Evolutionary conservation across 768 basidiomycete species (phyloP).

Genomic region (Auricularia cornea): DNA sequence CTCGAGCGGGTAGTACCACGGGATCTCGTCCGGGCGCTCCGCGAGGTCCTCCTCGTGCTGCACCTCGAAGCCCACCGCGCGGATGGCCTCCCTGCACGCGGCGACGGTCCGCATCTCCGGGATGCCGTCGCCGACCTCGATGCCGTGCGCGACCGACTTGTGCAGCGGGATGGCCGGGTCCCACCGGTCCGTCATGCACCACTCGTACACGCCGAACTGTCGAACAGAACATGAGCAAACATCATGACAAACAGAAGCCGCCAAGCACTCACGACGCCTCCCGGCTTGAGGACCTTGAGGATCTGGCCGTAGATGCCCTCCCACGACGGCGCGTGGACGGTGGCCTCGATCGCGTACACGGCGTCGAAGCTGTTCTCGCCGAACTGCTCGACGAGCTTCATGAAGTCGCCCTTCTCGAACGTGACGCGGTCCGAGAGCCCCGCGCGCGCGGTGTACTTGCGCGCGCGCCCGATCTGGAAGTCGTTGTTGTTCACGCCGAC

Average conservation of each 20-base stretch:
- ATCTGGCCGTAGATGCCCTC: constrained; percentile 95
- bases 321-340: constrained; percentile 90
- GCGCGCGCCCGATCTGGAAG: constrained; percentile 85
- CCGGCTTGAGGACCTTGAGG: constrained; percentile 88
- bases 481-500: constrained; percentile 94
- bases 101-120: constrained; percentile 87
- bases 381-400: constrained; percentile 87
- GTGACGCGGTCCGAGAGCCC: constrained; percentile 69
- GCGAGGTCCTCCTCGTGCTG: constrained; percentile 93
- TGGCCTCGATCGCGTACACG: constrained; percentile 97
- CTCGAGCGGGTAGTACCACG: constrained; percentile 97
- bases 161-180: constrained; percentile 78
- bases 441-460: constrained; percentile 67
- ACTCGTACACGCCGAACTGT: constrained; percentile 97
- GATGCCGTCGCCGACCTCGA: constrained; percentile 94
- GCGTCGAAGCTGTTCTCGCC: constrained; percentile 93
- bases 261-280: constrained; percentile 66
- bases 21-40: constrained; percentile 62
- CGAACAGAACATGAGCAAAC: neutral
- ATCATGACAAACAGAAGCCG: neutral
- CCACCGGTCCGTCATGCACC: constrained; percentile 97
- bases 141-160: constrained; percentile 82
- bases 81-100: constrained; percentile 65
- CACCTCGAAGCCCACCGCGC: constrained; percentile 77
- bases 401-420: constrained; percentile 92